phyloP scores from a whole-genome alignment of 768 basidiomycete genomes.

The Strobilomyces dryophilus region DNA sequence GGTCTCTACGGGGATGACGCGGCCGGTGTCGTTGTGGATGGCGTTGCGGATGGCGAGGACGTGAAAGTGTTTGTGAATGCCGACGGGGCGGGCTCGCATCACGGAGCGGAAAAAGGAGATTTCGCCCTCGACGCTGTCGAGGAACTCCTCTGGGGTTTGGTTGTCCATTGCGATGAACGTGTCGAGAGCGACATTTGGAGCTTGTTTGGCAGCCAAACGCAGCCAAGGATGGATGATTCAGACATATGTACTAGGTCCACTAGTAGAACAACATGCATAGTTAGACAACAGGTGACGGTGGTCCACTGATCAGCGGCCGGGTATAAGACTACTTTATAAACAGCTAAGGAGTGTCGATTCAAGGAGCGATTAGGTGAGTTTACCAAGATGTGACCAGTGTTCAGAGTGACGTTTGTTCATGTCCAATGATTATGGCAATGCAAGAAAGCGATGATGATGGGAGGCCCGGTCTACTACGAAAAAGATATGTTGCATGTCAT shows the following conservation, averaged over 20 bases:
- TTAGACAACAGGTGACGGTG: constrained; percentile 18
- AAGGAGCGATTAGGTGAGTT: constrained; percentile 17
- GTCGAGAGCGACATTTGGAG: background rate
- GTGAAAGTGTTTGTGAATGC: constrained; percentile 81
- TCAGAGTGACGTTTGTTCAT: constrained; percentile 9
- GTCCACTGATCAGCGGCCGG: constrained; percentile 10
- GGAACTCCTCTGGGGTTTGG: constrained; percentile 39
- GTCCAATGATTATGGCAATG: constrained; percentile 19
- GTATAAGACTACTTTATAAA: constrained; percentile 30
- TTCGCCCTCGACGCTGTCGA: constrained; percentile 76
- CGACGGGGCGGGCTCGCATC: constrained; percentile 78
- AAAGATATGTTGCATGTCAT: constrained; percentile 17
- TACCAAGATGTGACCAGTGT: constrained; percentile 16
- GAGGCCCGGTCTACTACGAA: constrained; percentile 8
- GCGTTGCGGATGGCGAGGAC: constrained; percentile 68
- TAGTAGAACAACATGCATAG: constrained; percentile 21
- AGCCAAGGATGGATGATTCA: background rate
- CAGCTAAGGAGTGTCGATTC: constrained; percentile 23
- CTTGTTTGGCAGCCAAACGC: constrained; percentile 24
- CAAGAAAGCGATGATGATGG: constrained; percentile 17
- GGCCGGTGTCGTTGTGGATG: constrained; percentile 69
- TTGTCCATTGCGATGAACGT: constrained; percentile 22
- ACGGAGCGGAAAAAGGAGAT: constrained; percentile 81
- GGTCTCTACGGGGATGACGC: constrained; percentile 51
- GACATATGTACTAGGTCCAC: constrained; percentile 5